phyloP scores from a whole-genome alignment of 805 yeast species.

The Lipomyces japonicus region DNA sequence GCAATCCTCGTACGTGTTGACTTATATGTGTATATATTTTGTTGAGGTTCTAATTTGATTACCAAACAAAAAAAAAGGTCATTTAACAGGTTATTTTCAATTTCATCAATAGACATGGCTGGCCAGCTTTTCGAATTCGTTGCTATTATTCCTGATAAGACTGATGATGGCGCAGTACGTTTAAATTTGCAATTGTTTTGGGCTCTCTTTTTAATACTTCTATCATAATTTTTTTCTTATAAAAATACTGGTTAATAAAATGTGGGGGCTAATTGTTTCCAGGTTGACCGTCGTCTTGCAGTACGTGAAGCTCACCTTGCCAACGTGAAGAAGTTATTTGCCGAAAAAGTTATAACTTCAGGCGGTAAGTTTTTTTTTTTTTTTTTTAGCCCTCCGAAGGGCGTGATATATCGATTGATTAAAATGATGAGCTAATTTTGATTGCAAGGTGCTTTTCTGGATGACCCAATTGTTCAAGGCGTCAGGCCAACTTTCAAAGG shows the following conservation, averaged over 20 bases:
- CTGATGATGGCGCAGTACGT: slow-evolving; percentile 44
- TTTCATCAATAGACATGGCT: no score
- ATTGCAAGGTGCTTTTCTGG: slow-evolving; percentile 22
- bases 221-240: neutral
- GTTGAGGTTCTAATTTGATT: no score
- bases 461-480: slow-evolving; percentile 17
- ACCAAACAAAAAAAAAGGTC: no score
- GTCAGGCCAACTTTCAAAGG: slow-evolving; percentile 57
- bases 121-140: slow-evolving; percentile 49
- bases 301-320: slow-evolving; percentile 46
- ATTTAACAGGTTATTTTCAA: no score
- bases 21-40: no score
- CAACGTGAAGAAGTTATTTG: slow-evolving; percentile 34
- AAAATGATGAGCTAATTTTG: neutral
- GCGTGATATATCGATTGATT: neutral
- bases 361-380: slow-evolving; percentile 31
- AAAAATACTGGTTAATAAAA: neutral
- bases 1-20: no score
- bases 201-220: neutral
- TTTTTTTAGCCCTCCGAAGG: neutral
- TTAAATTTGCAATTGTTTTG: neutral
- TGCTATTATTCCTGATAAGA: slow-evolving; percentile 67
- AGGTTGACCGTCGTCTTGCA: slow-evolving; percentile 32
- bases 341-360: slow-evolving; percentile 41
- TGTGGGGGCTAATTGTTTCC: neutral